phyloP scores from a whole-genome alignment of 129 eudicot species.

The Pseudognaphalium luteoalbum region DNA sequence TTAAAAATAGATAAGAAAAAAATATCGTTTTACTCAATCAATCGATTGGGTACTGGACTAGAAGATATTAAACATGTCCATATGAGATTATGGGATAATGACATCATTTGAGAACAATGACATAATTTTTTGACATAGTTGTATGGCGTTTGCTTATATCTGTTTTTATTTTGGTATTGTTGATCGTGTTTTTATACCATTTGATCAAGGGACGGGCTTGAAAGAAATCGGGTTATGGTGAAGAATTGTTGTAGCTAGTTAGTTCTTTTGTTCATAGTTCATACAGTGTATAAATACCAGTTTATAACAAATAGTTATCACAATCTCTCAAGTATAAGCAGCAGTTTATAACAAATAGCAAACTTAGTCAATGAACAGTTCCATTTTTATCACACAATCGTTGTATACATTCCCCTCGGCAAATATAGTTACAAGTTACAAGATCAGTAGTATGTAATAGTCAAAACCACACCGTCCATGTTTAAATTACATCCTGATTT shows the following conservation, averaged over 20 bases:
- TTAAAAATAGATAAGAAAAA: too few relatives aligned
- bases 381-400: background rate
- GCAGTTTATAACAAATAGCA: background rate
- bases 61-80: background rate
- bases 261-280: too few relatives aligned
- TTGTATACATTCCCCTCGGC: background rate
- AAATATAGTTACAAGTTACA: background rate
- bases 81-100: conserved; percentile 7
- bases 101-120: background rate
- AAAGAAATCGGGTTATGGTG: background rate
- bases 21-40: too few relatives aligned
- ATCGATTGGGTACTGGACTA: background rate
- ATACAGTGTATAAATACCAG: background rate
- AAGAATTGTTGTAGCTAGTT: background rate
- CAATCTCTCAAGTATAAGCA: too few relatives aligned
- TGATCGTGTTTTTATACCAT: background rate
- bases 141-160: background rate
- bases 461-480: background rate
- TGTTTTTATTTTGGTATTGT: background rate
- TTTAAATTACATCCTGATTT: background rate
- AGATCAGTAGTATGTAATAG: background rate
- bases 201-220: background rate
- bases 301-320: background rate
- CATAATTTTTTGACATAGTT: background rate
- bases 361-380: background rate